Base-by-base conservation (phyloP, 148 eudicot species). In the Vaccinium myrtillus region DNA sequence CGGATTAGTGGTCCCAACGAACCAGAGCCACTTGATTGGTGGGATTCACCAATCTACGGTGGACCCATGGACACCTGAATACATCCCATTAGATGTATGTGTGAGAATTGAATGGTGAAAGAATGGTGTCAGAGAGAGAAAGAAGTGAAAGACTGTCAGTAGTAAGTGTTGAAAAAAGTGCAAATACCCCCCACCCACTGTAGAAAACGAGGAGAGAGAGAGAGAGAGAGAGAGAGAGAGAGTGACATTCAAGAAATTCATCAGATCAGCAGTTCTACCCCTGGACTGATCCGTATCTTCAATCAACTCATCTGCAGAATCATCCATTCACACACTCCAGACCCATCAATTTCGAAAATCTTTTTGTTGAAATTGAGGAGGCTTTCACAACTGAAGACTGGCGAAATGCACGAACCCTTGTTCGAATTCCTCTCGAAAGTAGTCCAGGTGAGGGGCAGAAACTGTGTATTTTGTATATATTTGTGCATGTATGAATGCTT, bases 391-490 rank as follows among this genome's bases (percentile, higher is more conserved):
- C 51, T 51, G 59, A 77, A 46, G 46, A 19, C 78, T 46, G 25
- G 78, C 54, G 25, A 50, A 50, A 77, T 77, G 80, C 58, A 53
- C 59, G 36, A 8, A n/a, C 59, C 36, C 80, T 77, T 25, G 58
- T 53, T 77, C 36, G 80, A 77, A 25, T 77, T 50, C 39, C 80
- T 9, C 23, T 27, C 58, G 19, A 50, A 49, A 51, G 39, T 23
- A 27, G 15, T 50, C 39, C 36, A 77, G 80, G 80, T 77, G 54
- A 51, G 59, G 39, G 59, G 51, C 58, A 23, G 19, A 13, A 69
- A 69, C 39, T 73, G 10, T 43, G 49, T 6, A 75, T 12, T 18
- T 8, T 16, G 9, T 75, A 10, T 39, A 18, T 36, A 9, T 6
- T 13, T 32, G 49, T 75, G 21, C 23, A 25, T 21, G 3, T 50